A percentile compares a stretch with the other conserved stretches of the same genome.
Conservation (phyloP, 2,329 filamentous ascomycete genomes). For the Monilinia laxa region DNA sequence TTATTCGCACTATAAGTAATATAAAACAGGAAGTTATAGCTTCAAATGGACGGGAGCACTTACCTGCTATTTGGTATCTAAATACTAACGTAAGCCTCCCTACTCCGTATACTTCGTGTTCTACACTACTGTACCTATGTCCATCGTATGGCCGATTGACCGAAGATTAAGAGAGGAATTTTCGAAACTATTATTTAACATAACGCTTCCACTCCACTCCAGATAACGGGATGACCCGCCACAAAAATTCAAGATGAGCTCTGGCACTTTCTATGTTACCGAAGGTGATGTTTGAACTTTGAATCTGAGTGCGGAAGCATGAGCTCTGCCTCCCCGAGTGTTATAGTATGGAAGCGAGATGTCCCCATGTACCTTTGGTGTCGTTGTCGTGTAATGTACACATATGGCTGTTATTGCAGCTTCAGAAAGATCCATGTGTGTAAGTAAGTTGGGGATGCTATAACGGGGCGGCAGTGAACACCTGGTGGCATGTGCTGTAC, state of each 20-base stretch:
- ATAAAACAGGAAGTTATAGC: not conserved
- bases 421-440: constrained; percentile 15
- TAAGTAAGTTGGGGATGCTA: constrained; percentile 16
- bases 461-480: constrained; percentile 30
- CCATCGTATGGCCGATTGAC: not conserved
- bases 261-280: constrained; percentile 12
- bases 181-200: constrained; percentile 3
- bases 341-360: constrained; percentile 26
- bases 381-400: constrained; percentile 25
- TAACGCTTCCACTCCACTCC: constrained; percentile 5
- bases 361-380: constrained; percentile 9
- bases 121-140: not conserved
- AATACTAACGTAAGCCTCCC: not conserved
- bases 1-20: not conserved
- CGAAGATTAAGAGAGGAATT: constrained; percentile 16
- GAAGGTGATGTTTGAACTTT: constrained; percentile 27
- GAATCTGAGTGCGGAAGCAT: constrained; percentile 34
- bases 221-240: constrained; percentile 23
- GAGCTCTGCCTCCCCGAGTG: constrained; percentile 34
- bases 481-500: constrained; percentile 33
- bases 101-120: too few relatives aligned
- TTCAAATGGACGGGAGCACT: not conserved
- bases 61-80: not conserved
- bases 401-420: constrained; percentile 2
- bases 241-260: constrained; percentile 17